A percentile compares a stretch with the other conserved stretches of the same genome.
phyloP scores from a whole-genome alignment of 2,329 filamentous ascomycete species.

The Monilinia polystroma region DNA sequence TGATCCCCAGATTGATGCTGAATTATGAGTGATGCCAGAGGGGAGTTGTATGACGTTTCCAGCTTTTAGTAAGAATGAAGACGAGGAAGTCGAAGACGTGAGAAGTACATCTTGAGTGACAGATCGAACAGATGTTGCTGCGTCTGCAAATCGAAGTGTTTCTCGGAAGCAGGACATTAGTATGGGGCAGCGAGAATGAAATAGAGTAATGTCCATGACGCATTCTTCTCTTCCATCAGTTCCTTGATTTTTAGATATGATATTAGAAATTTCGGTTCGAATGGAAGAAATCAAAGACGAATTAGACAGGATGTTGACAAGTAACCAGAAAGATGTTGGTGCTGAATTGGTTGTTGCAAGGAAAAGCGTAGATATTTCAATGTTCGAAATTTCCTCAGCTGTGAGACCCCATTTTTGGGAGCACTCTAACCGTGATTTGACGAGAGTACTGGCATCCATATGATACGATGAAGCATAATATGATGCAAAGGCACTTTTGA shows the following conservation, averaged over 20 bases:
- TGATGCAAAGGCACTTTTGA: slow-evolving; percentile 40
- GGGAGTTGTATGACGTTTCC: slow-evolving; percentile 47
- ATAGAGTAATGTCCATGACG: slow-evolving; percentile 31
- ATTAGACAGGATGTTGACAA: slow-evolving; percentile 40
- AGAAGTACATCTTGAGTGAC: slow-evolving; percentile 47
- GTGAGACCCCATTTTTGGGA: slow-evolving; percentile 39
- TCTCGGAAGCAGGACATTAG: slow-evolving; percentile 49
- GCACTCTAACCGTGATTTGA: slow-evolving; percentile 38
- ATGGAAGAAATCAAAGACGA: slow-evolving; percentile 38
- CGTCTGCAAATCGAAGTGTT: slow-evolving; percentile 45
- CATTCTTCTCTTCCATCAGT: slow-evolving; percentile 24
- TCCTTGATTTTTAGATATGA: slow-evolving; percentile 18
- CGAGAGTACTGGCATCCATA: slow-evolving; percentile 34
- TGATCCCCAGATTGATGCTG: slow-evolving; percentile 46
- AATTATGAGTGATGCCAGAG: slow-evolving; percentile 46
- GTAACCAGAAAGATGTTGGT: slow-evolving; percentile 45
- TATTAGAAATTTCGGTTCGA: slow-evolving; percentile 39
- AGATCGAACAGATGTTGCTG: slow-evolving; percentile 43
- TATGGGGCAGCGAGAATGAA: slow-evolving; percentile 45
- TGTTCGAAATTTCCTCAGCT: slow-evolving; percentile 38
- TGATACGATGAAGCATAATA: slow-evolving; percentile 39
- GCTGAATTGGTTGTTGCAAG: slow-evolving; percentile 43
- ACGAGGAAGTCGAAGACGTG: slow-evolving; percentile 31
- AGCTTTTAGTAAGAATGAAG: slow-evolving; percentile 47
- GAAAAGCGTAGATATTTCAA: slow-evolving; percentile 41